A percentile compares a stretch with the other conserved stretches of the same genome.
phyloP scores from a whole-genome alignment of 257 asterid species.

The Primulina huaijiensis region DNA sequence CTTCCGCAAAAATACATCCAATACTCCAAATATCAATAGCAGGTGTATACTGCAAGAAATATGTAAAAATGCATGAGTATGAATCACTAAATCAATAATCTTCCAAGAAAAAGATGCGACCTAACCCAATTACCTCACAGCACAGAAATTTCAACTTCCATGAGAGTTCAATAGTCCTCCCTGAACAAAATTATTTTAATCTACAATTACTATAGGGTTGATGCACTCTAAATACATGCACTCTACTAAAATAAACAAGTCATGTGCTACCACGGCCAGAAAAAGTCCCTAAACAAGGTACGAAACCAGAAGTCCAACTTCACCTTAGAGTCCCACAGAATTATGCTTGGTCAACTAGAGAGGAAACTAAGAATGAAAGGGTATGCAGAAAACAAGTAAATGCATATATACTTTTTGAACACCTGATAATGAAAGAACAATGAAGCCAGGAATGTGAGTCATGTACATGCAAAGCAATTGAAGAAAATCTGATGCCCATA shows the following conservation, averaged over 20 bases:
- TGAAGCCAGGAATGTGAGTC: slow-evolving; percentile 1
- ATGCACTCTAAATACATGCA: slow-evolving; percentile 40
- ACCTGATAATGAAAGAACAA: not conserved
- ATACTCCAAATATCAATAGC: slow-evolving; percentile 94
- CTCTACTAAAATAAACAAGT: slow-evolving; percentile 20
- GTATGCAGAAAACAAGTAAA: not conserved
- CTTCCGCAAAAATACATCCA: slow-evolving; percentile 91
- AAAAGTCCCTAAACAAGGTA: slow-evolving; percentile 11
- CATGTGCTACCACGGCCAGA: slow-evolving; percentile 9
- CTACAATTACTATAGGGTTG: slow-evolving; percentile 56
- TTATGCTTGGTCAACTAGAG: slow-evolving; percentile 9
- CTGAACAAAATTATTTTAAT: slow-evolving; percentile 81
- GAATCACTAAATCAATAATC: slow-evolving; percentile 21
- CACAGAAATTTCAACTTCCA: slow-evolving; percentile 82
- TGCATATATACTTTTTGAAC: not conserved
- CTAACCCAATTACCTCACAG: slow-evolving; percentile 71
- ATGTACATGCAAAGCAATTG: not conserved
- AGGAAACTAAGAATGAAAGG: slow-evolving; percentile 10
- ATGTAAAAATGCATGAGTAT: slow-evolving; percentile 24
- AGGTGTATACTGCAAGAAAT: slow-evolving; percentile 77
- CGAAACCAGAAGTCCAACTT: slow-evolving; percentile 10
- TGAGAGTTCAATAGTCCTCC: slow-evolving; percentile 87
- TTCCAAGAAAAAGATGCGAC: slow-evolving; percentile 38
- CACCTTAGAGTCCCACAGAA: slow-evolving; percentile 2
- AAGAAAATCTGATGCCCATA: not conserved